Percentiles rank a stretch among this genome's conserved stretches.
Conservation (phyloP, 164 flowering plant genomes). For the Hamamelis virginiana region DNA sequence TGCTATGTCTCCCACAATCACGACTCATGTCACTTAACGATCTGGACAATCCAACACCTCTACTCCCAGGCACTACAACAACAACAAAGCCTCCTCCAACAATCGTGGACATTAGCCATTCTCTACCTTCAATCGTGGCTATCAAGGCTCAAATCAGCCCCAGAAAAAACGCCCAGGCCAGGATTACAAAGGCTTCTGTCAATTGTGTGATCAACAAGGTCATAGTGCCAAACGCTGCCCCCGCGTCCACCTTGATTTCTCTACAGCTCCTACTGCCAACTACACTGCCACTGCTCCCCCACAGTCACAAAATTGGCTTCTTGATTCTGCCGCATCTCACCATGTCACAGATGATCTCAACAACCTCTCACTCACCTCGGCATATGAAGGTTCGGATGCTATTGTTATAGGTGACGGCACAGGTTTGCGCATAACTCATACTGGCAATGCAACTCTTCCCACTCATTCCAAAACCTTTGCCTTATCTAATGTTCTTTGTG, state of each 20-base stretch:
- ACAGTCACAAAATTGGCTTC: background rate
- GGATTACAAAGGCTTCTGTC: too few species aligned
- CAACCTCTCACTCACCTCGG: slow-evolving; percentile 4
- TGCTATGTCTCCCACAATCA: too few species aligned
- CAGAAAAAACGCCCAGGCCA: too few species aligned
- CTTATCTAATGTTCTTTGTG: too few species aligned
- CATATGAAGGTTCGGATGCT: slow-evolving; percentile 1
- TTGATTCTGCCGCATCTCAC: slow-evolving; percentile 3
- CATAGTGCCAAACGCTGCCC: background rate
- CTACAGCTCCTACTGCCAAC: background rate
- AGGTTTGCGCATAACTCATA: slow-evolving; percentile 4
- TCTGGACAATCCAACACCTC: too few species aligned
- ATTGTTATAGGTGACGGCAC: too few species aligned
- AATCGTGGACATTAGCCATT: background rate
- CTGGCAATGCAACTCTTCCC: too few species aligned
- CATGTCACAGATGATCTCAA: background rate
- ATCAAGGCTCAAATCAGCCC: background rate
- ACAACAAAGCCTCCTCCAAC: too few species aligned
- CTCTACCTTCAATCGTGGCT: background rate
- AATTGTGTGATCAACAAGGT: too few species aligned
- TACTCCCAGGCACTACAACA: too few species aligned
- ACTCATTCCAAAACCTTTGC: too few species aligned
- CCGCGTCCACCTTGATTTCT: background rate
- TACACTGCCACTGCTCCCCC: background rate
- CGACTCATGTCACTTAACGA: too few species aligned